These are phyloP conservation scores for Quercus berberidifolia DNA, from an alignment of 306 rosid genomes.

Conservation along the genomic window DNA sequence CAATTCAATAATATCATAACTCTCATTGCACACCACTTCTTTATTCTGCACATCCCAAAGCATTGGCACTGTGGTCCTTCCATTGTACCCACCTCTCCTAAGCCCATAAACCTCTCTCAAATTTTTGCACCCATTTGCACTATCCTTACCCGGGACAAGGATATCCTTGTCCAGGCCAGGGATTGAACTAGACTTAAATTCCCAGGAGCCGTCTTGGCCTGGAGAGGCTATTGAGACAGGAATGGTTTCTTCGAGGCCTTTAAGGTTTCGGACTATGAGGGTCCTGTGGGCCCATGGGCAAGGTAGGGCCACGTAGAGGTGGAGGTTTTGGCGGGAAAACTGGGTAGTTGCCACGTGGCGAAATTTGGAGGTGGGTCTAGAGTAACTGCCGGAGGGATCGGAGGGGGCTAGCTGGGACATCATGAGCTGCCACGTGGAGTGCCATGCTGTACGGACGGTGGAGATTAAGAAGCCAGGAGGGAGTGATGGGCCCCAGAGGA, in stretches of 20 bases:
- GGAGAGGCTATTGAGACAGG: constrained; percentile 71
- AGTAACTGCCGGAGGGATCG: constrained; percentile 63
- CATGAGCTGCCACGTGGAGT: constrained; percentile 82
- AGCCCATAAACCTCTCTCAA: constrained; percentile 67
- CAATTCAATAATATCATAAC: constrained; percentile 62
- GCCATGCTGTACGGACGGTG: constrained; percentile 82
- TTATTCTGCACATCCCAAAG: constrained; percentile 51
- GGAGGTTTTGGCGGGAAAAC: constrained; percentile 37
- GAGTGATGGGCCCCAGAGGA: constrained; percentile 85
- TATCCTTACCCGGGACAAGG: constrained; percentile 50
- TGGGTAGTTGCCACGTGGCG: constrained; percentile 25
- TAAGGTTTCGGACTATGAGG: constrained; percentile 74
- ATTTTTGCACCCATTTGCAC: constrained; percentile 51
- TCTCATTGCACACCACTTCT: constrained; percentile 79
- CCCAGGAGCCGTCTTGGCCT: constrained; percentile 84
- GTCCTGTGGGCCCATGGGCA: constrained; percentile 99
- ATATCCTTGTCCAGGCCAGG: background rate
- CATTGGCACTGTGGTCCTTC: constrained; percentile 83
- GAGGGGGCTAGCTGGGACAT: constrained; percentile 96
- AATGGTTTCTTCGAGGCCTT: constrained; percentile 71
- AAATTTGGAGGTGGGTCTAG: constrained; percentile 73
- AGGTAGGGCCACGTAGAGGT: constrained; percentile 80
- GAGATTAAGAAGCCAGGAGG: constrained; percentile 79
- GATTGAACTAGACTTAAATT: constrained; percentile 30
- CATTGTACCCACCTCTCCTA: constrained; percentile 63